Conservation (phyloP, 2,329 filamentous ascomycete species). For the Penicillium sp. region DNA sequence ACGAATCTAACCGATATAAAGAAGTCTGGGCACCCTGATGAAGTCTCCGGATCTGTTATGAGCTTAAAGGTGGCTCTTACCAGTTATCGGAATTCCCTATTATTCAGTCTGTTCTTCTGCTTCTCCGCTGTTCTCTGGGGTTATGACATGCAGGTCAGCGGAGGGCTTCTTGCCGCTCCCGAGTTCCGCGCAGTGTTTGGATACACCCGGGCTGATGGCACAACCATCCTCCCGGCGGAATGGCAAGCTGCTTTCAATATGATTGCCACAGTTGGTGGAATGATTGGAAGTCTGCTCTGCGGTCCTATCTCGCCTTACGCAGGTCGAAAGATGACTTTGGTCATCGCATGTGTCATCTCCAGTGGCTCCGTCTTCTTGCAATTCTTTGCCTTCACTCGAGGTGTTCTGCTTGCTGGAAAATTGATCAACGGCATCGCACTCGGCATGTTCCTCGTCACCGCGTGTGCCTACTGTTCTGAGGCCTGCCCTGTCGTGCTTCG, state of each 20-base stretch:
- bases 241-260: constrained; percentile 13
- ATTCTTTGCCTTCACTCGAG: constrained; percentile 6
- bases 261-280: constrained; percentile 8
- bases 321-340: constrained; percentile 3
- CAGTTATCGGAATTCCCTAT: constrained; percentile 1
- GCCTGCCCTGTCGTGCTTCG: constrained; percentile 4
- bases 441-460: constrained; percentile 9
- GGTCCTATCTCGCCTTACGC: constrained; percentile 3
- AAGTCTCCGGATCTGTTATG: background rate
- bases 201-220: constrained; percentile 9
- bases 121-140: constrained; percentile 10
- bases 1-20: background rate
- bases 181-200: constrained; percentile 11
- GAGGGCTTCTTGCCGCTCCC: constrained; percentile 7
- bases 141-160: constrained; percentile 10
- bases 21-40: background rate
- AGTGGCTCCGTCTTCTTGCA: constrained; percentile 8
- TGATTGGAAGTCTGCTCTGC: constrained; percentile 6
- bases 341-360: constrained; percentile 7
- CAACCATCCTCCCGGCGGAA: constrained; percentile 6
- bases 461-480: constrained; percentile 6
- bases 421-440: constrained; percentile 8
- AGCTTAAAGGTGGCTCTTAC: background rate
- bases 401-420: constrained; percentile 7
- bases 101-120: constrained; percentile 11